Conservation (phyloP, 2,329 filamentous ascomycete genomes). For the Neofusicoccum sp. region DNA sequence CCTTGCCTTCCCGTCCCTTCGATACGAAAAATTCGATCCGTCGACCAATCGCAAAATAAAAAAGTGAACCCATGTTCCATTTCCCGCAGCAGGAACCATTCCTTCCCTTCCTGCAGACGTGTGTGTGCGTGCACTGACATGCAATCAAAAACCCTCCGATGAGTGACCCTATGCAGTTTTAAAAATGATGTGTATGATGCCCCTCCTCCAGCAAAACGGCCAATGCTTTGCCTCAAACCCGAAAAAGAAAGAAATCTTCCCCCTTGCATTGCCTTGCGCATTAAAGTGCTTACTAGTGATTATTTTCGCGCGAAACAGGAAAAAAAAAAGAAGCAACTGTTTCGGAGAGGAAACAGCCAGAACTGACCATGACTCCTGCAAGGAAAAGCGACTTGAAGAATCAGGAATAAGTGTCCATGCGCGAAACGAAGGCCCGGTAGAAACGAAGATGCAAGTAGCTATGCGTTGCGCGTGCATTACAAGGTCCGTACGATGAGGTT, state of each 20-base stretch:
- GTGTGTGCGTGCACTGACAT: too few species aligned
- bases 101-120: too few species aligned
- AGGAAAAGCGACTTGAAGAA: background rate
- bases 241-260: background rate
- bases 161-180: too few species aligned
- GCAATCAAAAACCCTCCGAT: too few species aligned
- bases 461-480: conserved; percentile 8
- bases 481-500: conserved; percentile 6
- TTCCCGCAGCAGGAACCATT: too few species aligned
- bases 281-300: conserved; percentile 10
- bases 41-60: too few species aligned
- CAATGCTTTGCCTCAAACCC: background rate
- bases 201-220: too few species aligned
- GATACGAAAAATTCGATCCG: too few species aligned
- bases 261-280: background rate
- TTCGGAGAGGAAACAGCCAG: background rate
- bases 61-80: too few species aligned
- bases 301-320: background rate
- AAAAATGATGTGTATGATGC: too few species aligned
- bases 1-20: too few species aligned
- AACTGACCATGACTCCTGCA: background rate
- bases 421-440: background rate
- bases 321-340: background rate
- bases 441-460: conserved; percentile 10
- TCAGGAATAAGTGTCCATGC: background rate